These are phyloP conservation scores for Pseudogymnoascus sp. DNA, from an alignment of 2,329 filamentous ascomycete genomes.

Conservation along the genomic window DNA sequence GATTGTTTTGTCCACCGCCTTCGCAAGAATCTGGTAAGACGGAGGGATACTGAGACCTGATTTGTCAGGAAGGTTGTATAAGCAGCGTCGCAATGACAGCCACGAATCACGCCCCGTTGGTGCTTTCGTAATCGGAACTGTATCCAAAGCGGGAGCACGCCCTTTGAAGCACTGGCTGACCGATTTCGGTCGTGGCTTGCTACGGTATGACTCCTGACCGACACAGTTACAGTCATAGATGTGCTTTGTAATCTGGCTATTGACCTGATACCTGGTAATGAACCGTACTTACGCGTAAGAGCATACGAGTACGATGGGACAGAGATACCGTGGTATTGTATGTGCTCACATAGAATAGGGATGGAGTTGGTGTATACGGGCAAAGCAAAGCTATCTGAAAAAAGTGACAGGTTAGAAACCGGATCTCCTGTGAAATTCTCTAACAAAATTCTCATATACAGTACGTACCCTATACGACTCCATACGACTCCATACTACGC, in stretches of 20 bases:
- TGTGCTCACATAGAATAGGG: neutral
- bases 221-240: slow-evolving; percentile 2
- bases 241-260: neutral
- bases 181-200: neutral
- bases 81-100: neutral
- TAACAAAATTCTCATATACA: neutral
- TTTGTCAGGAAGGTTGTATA: neutral
- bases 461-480: too few relatives aligned
- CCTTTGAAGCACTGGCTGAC: neutral
- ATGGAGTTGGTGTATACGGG: neutral
- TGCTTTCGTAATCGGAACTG: neutral
- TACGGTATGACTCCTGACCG: neutral
- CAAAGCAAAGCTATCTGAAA: neutral
- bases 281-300: neutral
- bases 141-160: neutral
- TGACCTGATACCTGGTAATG: neutral
- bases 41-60: neutral
- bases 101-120: neutral
- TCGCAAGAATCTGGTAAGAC: neutral
- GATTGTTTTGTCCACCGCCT: too few relatives aligned
- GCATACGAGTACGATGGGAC: neutral
- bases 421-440: slow-evolving; percentile 4
- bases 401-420: neutral
- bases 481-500: neutral
- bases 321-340: neutral